Evolutionary conservation across 495 filamentous ascomycete species (phyloP).

Genomic region (Neurospora cerealis): DNA sequence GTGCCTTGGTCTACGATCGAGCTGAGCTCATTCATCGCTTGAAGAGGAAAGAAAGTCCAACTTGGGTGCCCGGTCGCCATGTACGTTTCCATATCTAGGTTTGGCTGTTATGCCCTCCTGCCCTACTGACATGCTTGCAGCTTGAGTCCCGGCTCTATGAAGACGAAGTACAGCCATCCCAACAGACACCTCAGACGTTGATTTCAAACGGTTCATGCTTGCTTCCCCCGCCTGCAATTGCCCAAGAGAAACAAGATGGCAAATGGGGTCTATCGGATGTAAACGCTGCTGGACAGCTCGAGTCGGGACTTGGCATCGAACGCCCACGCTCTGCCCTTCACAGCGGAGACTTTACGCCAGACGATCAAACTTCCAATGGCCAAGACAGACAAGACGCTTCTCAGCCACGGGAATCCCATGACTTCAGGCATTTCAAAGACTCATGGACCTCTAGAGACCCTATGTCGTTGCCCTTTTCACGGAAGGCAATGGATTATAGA

Average conservation of each 20-base stretch:
- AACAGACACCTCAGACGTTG: constrained; percentile 26
- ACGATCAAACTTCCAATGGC: constrained; percentile 22
- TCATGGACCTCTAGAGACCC: constrained; percentile 33
- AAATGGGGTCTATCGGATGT: constrained; percentile 9
- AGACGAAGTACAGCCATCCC: constrained; percentile 17
- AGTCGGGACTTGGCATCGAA: constrained; percentile 55
- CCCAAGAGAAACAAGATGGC: constrained; percentile 27
- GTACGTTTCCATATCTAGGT: constrained; percentile 37
- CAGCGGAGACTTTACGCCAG: constrained; percentile 75
- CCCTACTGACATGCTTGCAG: constrained; percentile 14
- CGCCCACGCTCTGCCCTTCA: constrained; percentile 81
- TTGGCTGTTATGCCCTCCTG: neutral
- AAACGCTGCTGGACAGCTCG: constrained; percentile 15
- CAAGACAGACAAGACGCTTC: neutral
- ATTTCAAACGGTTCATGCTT: constrained; percentile 24
- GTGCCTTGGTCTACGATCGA: constrained; percentile 41
- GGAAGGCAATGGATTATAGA: constrained; percentile 9
- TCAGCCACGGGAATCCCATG: neutral
- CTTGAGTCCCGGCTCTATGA: constrained; percentile 30
- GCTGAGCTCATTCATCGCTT: constrained; percentile 75
- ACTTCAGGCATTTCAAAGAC: constrained; percentile 2
- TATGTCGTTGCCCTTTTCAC: constrained; percentile 29
- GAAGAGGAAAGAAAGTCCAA: constrained; percentile 69
- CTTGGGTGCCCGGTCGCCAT: constrained; percentile 58
- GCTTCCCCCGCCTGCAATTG: constrained; percentile 31